Evolutionary conservation across 345 rosid genomes (phyloP).

Genomic region (Citrus mangshanensis): DNA sequence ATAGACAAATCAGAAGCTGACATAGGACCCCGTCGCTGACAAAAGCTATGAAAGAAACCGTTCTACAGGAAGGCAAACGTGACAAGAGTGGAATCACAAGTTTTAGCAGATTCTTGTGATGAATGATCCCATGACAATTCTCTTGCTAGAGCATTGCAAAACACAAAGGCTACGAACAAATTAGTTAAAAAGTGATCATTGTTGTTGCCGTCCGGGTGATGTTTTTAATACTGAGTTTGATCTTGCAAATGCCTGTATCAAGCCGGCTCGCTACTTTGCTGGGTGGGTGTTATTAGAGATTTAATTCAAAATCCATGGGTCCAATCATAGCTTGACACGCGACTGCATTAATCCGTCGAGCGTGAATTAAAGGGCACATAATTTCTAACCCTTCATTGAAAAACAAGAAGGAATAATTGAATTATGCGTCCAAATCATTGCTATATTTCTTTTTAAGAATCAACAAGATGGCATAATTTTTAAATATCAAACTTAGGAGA

Average conservation of each 20-base stretch:
- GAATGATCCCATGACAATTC: not conserved
- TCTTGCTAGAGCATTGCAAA: not conserved
- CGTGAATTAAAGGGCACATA: too few species aligned
- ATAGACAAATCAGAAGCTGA: not conserved
- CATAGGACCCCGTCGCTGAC: not conserved
- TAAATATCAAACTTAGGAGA: too few species aligned
- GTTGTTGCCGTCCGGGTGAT: not conserved
- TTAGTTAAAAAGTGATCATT: not conserved
- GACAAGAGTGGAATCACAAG: conserved; percentile 1
- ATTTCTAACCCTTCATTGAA: too few species aligned
- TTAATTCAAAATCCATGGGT: too few species aligned
- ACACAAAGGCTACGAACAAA: not conserved
- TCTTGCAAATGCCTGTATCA: not conserved
- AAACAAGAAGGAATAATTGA: too few species aligned
- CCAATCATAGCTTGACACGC: too few species aligned
- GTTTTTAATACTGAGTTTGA: not conserved
- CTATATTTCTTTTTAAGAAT: too few species aligned
- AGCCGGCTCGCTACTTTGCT: not conserved
- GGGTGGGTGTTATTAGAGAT: too few species aligned
- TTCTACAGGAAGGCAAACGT: not conserved
- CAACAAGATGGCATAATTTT: too few species aligned
- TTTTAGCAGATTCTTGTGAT: not conserved
- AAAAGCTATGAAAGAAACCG: not conserved
- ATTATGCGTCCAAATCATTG: too few species aligned
- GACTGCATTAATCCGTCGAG: too few species aligned